Conservation (phyloP, 352 stramenopile genomes). For the Globisporangium takayamanum region DNA sequence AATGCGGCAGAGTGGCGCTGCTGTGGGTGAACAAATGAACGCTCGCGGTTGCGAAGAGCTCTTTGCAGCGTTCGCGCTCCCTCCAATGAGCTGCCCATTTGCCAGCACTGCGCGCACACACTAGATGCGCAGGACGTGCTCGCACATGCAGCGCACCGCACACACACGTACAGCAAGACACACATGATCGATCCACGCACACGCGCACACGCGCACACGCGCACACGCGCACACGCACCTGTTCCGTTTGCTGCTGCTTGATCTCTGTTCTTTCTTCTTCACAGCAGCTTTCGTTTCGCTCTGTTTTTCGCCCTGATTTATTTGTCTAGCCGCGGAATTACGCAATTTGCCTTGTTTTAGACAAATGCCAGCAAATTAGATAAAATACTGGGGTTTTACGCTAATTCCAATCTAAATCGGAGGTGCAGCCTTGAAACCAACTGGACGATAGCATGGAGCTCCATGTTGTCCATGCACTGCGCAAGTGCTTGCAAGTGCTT, state of each 20-base stretch:
- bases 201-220: too few species aligned
- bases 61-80: too few species aligned
- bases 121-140: too few species aligned
- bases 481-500: too few species aligned
- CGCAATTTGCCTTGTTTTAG: background rate
- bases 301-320: background rate
- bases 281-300: background rate
- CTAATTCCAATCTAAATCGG: too few species aligned
- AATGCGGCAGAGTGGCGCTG: too few species aligned
- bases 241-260: background rate
- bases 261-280: conserved; percentile 14
- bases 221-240: background rate
- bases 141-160: background rate
- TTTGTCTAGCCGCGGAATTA: background rate
- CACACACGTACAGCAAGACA: background rate
- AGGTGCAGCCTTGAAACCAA: too few species aligned
- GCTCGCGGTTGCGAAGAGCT: too few species aligned
- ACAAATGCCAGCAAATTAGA: background rate
- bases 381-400: too few species aligned
- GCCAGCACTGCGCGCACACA: background rate
- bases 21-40: too few species aligned
- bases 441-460: too few species aligned
- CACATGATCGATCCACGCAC: background rate
- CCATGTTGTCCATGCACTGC: too few species aligned
- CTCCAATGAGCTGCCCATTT: background rate